A percentile compares a stretch with the other conserved stretches of the same genome.
Conservation (phyloP, 192 early-diverging fungal species). For the Paraglomus occultum region DNA sequence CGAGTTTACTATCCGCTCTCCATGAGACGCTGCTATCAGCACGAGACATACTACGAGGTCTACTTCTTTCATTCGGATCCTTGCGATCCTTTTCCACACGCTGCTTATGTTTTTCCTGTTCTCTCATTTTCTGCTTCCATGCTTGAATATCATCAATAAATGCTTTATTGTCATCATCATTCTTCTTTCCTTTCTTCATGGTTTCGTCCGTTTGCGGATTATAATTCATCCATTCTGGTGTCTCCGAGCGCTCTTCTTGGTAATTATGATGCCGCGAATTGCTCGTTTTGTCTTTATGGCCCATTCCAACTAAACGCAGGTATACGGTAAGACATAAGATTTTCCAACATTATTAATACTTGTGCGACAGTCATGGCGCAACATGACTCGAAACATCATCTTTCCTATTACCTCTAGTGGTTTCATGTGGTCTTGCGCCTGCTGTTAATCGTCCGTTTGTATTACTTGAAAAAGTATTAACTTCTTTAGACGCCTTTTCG, state of each 20-base stretch:
- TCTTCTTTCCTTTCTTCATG: constrained; percentile 29
- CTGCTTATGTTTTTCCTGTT: constrained; percentile 48
- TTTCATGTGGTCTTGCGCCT: constrained; percentile 15
- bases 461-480: background rate
- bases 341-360: background rate
- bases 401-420: constrained; percentile 18
- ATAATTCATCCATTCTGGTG: constrained; percentile 64
- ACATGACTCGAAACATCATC: background rate
- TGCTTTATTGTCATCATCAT: constrained; percentile 34
- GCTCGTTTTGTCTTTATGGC: constrained; percentile 2
- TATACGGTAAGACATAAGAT: background rate
- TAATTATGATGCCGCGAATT: constrained; percentile 23
- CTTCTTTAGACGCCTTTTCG: constrained; percentile 1
- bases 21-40: constrained; percentile 49
- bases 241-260: constrained; percentile 32
- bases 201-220: constrained; percentile 48
- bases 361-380: constrained; percentile 1
- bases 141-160: constrained; percentile 56
- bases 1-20: constrained; percentile 34
- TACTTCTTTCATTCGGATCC: constrained; percentile 31
- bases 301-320: too few relatives aligned
- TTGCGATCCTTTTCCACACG: constrained; percentile 26
- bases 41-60: constrained; percentile 36
- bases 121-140: constrained; percentile 60
- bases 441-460: background rate